Base-by-base conservation (phyloP, 1,284 basidiomycete species). In the Blastosporella zonata region DNA sequence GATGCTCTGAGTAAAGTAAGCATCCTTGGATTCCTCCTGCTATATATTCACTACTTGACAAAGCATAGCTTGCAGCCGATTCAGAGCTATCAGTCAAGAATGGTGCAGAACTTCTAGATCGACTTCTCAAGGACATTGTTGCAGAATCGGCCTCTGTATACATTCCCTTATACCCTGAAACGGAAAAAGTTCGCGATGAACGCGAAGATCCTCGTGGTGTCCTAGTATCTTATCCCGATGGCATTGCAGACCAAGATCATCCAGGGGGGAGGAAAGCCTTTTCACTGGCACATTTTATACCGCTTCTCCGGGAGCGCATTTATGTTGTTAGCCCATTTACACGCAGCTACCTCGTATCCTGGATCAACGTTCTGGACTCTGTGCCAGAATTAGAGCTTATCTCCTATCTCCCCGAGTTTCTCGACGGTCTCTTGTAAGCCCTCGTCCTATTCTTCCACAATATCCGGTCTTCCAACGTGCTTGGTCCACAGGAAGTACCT, bases 41-140 rank as follows among this genome's bases (percentile, higher is more conserved):
- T 20, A 20, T 49, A 37, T 35, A 42, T 31, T 31, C 37, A 47
- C 29, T 46, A 45, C 17, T 50, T 22, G 18, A 49, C 25, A 23
- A 34, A 33, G 29, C 42, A 12, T 55, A 97, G 93, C 89, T 99
- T 47, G 92, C 94, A 5, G 93, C 96, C 33, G 97, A 99, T 66
- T 90, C 93, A 0, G 97, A 99, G 60, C 66, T 93, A 42, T 96
- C 96, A 2, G 97, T 99, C 57, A 97, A 97, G 81, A 99, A 99
- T 62, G 97, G 96, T 6, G 95, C 96, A 1, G 97, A 99, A 66
- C 80, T 99, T n/a, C 80, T 99, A 47, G 97, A 99, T 67, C 84
- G 97, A 21, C 78, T 98, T 13, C 79, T 99, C 62, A 98, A 99
- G 66, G 97, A 99, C 60, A 96, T 98, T 46, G 96, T 99, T 1